Evolutionary conservation across 1,284 basidiomycete genomes (phyloP).

Genomic region (Kalmanozyma brasiliensis): DNA sequence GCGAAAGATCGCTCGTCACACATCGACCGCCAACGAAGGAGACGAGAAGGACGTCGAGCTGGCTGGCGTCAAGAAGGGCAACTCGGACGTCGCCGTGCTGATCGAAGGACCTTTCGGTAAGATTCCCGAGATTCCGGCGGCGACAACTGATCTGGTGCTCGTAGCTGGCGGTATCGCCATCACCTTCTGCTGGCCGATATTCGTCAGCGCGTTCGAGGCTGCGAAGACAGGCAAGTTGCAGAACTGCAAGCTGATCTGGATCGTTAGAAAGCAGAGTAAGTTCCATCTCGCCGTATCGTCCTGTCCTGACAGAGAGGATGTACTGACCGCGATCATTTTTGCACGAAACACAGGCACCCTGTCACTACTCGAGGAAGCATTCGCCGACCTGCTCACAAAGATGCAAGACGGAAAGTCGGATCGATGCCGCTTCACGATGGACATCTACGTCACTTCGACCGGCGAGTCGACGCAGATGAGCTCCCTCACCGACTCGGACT

Average conservation of each 20-base stretch:
- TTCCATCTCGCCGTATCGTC: neutral
- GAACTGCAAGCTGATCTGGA: conserved; percentile 46
- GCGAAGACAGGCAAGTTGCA: conserved; percentile 1
- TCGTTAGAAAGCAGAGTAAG: conserved; percentile 39
- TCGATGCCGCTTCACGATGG: conserved; percentile 17
- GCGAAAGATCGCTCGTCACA: conserved; percentile 17
- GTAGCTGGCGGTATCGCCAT: conserved; percentile 53
- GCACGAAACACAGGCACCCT: conserved; percentile 9
- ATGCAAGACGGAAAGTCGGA: conserved; percentile 1
- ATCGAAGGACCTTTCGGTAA: conserved; percentile 52
- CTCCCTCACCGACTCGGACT: neutral
- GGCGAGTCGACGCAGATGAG: neutral
- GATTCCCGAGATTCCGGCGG: conserved; percentile 11
- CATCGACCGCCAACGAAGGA: neutral
- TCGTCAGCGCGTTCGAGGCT: conserved; percentile 21
- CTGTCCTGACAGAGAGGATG: neutral
- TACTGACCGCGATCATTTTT: neutral
- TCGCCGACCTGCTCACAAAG: conserved; percentile 9
- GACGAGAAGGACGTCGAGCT: conserved; percentile 18
- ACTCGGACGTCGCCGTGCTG: conserved; percentile 19
- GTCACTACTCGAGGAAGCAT: conserved; percentile 11
- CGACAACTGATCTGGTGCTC: conserved; percentile 21
- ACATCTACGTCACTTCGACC: conserved; percentile 33
- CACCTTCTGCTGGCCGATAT: conserved; percentile 47
- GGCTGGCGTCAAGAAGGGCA: neutral